A percentile compares a stretch with the other conserved stretches of the same genome.
Conservation (phyloP, 2,329 filamentous ascomycete species). For the Talaromyces sp. region DNA sequence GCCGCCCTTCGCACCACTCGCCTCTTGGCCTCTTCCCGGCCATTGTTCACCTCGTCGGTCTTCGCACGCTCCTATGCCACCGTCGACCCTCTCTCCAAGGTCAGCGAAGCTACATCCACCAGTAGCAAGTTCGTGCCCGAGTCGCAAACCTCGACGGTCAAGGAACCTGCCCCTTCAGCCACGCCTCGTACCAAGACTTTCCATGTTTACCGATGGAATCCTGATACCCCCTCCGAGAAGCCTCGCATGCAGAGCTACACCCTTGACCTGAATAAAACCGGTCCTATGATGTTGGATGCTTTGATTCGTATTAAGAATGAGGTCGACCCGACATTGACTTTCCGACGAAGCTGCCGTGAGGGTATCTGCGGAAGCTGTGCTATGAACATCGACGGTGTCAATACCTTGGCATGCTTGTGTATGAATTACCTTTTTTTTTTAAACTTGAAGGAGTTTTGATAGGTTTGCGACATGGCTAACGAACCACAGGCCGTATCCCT, state of each 20-base stretch:
- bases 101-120: constrained; percentile 28
- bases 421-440: constrained; percentile 39
- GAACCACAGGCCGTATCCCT: constrained; percentile 76
- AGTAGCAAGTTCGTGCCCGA: constrained; percentile 40
- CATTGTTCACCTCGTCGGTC: constrained; percentile 38
- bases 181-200: constrained; percentile 80
- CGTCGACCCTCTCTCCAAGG: constrained; percentile 36
- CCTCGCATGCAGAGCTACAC: constrained; percentile 93
- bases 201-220: constrained; percentile 98
- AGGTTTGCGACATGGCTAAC: constrained; percentile 16
- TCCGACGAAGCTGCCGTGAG: constrained; percentile 93
- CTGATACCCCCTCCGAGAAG: constrained; percentile 87
- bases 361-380: constrained; percentile 98
- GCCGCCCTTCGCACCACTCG: constrained; percentile 49
- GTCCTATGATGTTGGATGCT: constrained; percentile 96
- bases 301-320: constrained; percentile 99
- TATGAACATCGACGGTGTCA: constrained; percentile 99
- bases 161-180: constrained; percentile 58
- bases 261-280: constrained; percentile 96
- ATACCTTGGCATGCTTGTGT: constrained; percentile 97
- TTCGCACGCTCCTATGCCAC: constrained; percentile 48
- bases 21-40: constrained; percentile 42
- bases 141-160: constrained; percentile 58
- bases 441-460: not conserved
- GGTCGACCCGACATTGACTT: constrained; percentile 92